Evolutionary conservation across 1,284 basidiomycete species (phyloP), one percentile per base, ranked within the genome.

Genomic region (Salmacisia buchloeana): DNA sequence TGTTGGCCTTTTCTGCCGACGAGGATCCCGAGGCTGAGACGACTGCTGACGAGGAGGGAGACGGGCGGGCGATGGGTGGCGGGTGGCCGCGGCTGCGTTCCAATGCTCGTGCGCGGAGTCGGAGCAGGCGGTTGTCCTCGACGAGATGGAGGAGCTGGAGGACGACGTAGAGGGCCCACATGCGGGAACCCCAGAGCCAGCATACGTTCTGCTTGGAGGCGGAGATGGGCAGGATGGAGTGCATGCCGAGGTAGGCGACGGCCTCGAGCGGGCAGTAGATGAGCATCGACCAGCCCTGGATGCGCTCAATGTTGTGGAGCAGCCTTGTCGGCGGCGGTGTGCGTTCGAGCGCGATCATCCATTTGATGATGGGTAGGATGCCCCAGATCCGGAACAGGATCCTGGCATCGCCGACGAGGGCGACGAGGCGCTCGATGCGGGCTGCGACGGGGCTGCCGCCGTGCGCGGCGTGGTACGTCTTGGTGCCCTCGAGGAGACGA

Each of bases 241-340:
- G 75, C 49, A 68, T 67, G n/a, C 67, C 73, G 2, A 79, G 69
- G 63, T 79, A 79, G 13, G 75, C 76, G 10, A 76, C 46, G 2
- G 77, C 77, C 64, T 79, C 77, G 67, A 78, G 69, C 12, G 77
- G 77, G 62, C 74, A 76, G 67, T 78, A 79, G 7, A 72, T 60
- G 21, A 79, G 65, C 77, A 79, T 79, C 7, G 72, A 72, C 72
- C 74, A 76, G 34, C 75, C 77, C 64, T 79, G 77, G 34, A 79
- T 69, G 4, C 77, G 68, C 69, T 79, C 77, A 33, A 79, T 73
- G 61, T 74, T 72, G 67, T 75, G 74, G 57, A 79, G 62, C 33
- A 76, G 62, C 23, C 70, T 54, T 1, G 74, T 77, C 1, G 74
- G 74, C 21, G 76, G 77, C 25, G 73, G 75, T 1, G 67, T 62